phyloP scores from a whole-genome alignment of 2,329 filamentous ascomycete species.

The Sclerotinia nivalis region DNA sequence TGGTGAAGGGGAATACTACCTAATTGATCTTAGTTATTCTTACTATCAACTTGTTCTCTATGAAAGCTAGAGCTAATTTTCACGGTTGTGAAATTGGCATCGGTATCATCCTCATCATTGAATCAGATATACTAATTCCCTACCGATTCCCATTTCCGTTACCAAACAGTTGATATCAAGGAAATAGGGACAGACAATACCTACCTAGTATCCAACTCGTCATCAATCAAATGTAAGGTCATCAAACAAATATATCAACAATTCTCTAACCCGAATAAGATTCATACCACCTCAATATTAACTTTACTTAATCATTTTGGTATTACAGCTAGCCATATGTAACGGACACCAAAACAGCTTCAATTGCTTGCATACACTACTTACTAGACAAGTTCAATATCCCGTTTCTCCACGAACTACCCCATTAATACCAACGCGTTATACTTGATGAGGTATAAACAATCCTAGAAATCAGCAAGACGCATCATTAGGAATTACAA shows the following conservation, averaged over 20 bases:
- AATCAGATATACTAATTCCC: neutral
- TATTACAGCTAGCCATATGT: neutral
- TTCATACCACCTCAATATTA: neutral
- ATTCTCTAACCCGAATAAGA: neutral
- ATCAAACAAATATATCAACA: neutral
- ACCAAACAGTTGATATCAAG: neutral
- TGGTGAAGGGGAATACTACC: neutral
- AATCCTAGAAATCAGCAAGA: neutral
- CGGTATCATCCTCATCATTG: neutral
- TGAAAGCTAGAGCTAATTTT: neutral
- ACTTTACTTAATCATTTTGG: neutral
- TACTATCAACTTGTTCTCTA: no score
- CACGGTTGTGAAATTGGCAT: neutral
- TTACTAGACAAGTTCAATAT: neutral
- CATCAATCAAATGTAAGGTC: neutral
- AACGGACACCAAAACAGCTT: neutral
- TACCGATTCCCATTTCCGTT: no score
- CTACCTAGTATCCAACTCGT: neutral
- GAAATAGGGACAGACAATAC: neutral
- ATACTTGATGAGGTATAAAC: neutral
- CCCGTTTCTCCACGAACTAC: neutral
- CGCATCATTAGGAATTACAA: neutral
- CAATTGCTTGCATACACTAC: neutral
- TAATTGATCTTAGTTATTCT: neutral
- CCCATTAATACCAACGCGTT: neutral